phyloP scores from a whole-genome alignment of 306 rosid genomes.

The Sesbania bispinosa region DNA sequence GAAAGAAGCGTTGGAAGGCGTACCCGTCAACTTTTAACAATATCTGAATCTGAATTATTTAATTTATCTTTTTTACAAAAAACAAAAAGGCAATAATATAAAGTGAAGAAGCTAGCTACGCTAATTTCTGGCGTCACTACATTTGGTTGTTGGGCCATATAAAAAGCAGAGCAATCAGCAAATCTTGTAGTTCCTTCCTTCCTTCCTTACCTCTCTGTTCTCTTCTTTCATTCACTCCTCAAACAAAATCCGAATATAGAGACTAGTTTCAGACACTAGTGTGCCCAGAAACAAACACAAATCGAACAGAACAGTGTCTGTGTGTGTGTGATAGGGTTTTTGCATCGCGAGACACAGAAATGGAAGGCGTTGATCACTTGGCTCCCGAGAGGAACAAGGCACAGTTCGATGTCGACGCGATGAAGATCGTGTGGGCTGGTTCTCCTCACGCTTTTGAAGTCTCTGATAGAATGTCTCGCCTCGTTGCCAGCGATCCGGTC shows the following conservation, averaged over 20 bases:
- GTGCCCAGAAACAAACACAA: no score
- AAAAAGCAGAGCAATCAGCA: background rate
- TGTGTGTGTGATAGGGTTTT: conserved; percentile 7
- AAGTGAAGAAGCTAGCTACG: background rate
- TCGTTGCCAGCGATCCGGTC: conserved; percentile 92
- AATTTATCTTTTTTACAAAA: no score
- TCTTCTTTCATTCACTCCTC: no score
- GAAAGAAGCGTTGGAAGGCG: no score
- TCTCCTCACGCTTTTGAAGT: conserved; percentile 61
- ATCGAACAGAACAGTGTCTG: no score
- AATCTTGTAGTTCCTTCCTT: background rate
- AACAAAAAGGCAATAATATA: background rate
- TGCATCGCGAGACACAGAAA: background rate
- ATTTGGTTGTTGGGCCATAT: conserved; percentile 8
- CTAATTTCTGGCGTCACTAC: conserved; percentile 3
- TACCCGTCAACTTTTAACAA: no score
- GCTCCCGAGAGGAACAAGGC: conserved; percentile 73
- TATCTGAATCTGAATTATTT: no score
- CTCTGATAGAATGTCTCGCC: conserved; percentile 78
- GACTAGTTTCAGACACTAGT: no score
- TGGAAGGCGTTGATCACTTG: conserved; percentile 71
- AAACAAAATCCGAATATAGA: no score
- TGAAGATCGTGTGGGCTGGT: conserved; percentile 94
- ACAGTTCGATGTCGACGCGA: conserved; percentile 74
- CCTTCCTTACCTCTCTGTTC: no score